Evolutionary conservation across 768 basidiomycete genomes (phyloP), one percentile per base, ranked within the genome.

Genomic region (Pholiota conissans): DNA sequence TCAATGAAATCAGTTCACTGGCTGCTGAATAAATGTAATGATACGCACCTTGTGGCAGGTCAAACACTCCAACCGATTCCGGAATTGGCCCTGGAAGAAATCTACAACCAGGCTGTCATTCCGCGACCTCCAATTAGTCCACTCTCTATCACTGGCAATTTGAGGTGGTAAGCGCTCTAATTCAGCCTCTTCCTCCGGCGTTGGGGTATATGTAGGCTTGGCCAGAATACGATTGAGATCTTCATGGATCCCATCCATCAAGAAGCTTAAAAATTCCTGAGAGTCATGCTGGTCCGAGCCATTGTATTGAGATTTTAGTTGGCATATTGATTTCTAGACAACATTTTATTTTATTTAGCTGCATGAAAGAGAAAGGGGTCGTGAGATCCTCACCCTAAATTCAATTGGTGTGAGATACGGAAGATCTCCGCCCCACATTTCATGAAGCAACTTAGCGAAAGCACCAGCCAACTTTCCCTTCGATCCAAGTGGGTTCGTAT

Each of bases 1-100:
- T 39, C 35, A 14, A 45, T 27, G 51, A 47, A 49, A 46, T 26
- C 47, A 40, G 49, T 52, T 34, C 30, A 37, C 39, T 50, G 50
- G 32, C 6, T 37, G 6, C 27, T 46, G 35, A 54, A 24, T 50
- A 40, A 46, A 18, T 55, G 3, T 8, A 45, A 46, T 47, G 42
- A 18, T 34, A 72, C 75, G 59, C 60, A 95, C 95, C 73, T 92
- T 91, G 60, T 86, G 79, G 69, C 96, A 99, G 3, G 90, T 96
- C 68, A 94, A 68, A 71, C 96, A 99, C 65, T 91, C 84, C 73
- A 99, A 72, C 53, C 87, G 81, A 74, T 90, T 98, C 61, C 93
- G 79, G 71, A 97, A 98, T 71, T 98, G 97, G 10, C 96, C 96
- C 74, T 98, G 96, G 78, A 99, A 98, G 68, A 89, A 91, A 72